phyloP scores from a whole-genome alignment of 2,329 filamentous ascomycete species.

The Bipolaris cookei region DNA sequence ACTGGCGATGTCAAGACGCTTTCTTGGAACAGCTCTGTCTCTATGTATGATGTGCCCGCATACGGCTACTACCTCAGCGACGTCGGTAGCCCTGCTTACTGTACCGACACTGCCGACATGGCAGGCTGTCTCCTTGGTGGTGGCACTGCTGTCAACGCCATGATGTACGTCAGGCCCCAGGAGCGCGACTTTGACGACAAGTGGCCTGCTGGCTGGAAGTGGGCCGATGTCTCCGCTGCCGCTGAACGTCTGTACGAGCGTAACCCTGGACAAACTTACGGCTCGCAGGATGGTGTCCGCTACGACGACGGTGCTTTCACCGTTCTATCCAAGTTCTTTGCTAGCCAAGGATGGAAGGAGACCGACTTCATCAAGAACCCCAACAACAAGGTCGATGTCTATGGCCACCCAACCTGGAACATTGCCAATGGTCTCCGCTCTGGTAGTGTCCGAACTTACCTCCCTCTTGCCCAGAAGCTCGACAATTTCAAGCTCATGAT shows the following conservation, averaged over 20 bases:
- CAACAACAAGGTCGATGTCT: slow-evolving; percentile 65
- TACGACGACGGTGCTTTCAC: slow-evolving; percentile 70
- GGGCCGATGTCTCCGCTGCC: slow-evolving; percentile 64
- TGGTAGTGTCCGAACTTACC: slow-evolving; percentile 73
- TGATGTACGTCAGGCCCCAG: slow-evolving; percentile 46
- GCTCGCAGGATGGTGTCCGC: slow-evolving; percentile 68
- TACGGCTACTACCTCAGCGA: slow-evolving; percentile 44
- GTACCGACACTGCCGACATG: slow-evolving; percentile 72
- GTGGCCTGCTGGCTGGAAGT: slow-evolving; percentile 74
- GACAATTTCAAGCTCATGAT: slow-evolving; percentile 71
- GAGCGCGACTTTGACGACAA: slow-evolving; percentile 70
- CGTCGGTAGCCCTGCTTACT: slow-evolving; percentile 49
- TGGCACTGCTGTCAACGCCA: slow-evolving; percentile 65
- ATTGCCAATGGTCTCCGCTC: slow-evolving; percentile 68
- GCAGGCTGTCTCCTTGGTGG: slow-evolving; percentile 73
- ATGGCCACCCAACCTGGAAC: slow-evolving; percentile 70
- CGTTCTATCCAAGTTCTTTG: slow-evolving; percentile 66
- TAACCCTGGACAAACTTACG: slow-evolving; percentile 71
- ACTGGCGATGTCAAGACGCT: slow-evolving; percentile 39
- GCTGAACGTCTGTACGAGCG: slow-evolving; percentile 70
- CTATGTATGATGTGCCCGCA: slow-evolving; percentile 49
- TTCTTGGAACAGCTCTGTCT: slow-evolving; percentile 45
- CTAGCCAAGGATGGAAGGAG: slow-evolving; percentile 65
- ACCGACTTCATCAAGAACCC: slow-evolving; percentile 67
- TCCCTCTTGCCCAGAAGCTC: slow-evolving; percentile 64